Percentiles rank a stretch among this genome's conserved stretches.
phyloP scores from a whole-genome alignment of 73 alveolate species.

The Tetrahymena malaccensis region DNA sequence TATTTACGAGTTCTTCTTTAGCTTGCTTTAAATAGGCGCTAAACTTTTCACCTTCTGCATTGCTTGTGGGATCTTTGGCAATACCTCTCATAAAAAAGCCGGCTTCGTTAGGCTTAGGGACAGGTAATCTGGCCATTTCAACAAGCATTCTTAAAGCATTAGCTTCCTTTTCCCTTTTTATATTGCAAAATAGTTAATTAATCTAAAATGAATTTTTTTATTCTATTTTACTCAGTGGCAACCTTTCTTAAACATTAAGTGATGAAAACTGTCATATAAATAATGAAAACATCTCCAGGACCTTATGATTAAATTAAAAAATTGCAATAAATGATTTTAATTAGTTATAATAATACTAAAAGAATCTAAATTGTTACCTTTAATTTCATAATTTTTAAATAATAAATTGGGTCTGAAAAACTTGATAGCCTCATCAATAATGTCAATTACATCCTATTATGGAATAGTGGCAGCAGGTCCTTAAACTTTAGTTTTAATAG shows the following conservation, averaged over 20 bases:
- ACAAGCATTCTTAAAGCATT: constrained; percentile 33
- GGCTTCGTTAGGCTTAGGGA: constrained; percentile 28
- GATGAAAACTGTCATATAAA: constrained; percentile 58
- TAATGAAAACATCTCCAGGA: constrained; percentile 55
- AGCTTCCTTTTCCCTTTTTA: constrained; percentile 12
- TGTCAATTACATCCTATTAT: constrained; percentile 40
- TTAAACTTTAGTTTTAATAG: constrained; percentile 37
- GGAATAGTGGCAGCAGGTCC: constrained; percentile 39
- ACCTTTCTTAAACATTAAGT: constrained; percentile 49
- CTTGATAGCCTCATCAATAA: constrained; percentile 62
- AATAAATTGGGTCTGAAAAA: constrained; percentile 59
- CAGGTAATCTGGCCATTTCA: constrained; percentile 21
- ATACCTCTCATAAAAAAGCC: constrained; percentile 42
- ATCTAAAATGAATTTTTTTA: background rate
- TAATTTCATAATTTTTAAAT: constrained; percentile 56
- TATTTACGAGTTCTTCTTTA: constrained; percentile 36
- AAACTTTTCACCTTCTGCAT: constrained; percentile 41
- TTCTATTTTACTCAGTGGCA: constrained; percentile 1
- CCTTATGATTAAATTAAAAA: background rate
- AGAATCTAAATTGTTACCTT: background rate
- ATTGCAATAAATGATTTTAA: background rate
- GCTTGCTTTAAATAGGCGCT: constrained; percentile 25
- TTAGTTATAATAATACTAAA: background rate
- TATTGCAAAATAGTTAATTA: background rate
- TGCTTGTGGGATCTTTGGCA: background rate